phyloP scores from a whole-genome alignment of 1,284 basidiomycete species.

The Peniophora sp. region DNA sequence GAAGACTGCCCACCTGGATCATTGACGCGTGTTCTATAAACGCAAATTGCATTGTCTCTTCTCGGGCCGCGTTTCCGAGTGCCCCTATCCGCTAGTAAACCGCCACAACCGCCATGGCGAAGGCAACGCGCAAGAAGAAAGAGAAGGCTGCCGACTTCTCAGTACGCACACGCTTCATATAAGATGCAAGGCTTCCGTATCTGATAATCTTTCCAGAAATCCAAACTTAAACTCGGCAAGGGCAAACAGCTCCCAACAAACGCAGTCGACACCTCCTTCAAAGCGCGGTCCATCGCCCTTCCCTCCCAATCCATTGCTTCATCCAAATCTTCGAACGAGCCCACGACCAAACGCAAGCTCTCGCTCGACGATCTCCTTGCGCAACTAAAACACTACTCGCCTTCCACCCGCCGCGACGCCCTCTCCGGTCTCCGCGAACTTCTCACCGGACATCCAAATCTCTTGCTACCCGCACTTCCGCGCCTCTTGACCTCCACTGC shows the following conservation, averaged over 20 bases:
- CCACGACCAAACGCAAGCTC: slow-evolving; percentile 71
- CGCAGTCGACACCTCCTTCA: slow-evolving; percentile 93
- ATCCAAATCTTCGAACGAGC: slow-evolving; percentile 44
- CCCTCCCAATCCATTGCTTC: slow-evolving; percentile 73
- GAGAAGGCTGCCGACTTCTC: slow-evolving; percentile 86
- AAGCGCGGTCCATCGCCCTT: slow-evolving; percentile 85
- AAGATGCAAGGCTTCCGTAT: background rate
- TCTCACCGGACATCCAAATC: slow-evolving; percentile 53
- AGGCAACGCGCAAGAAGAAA: slow-evolving; percentile 79
- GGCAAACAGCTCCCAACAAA: slow-evolving; percentile 81
- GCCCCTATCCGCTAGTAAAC: no score
- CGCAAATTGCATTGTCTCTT: no score
- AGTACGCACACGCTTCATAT: slow-evolving; percentile 31
- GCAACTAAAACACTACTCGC: slow-evolving; percentile 81
- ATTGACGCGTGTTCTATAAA: no score
- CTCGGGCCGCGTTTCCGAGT: no score
- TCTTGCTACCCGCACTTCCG: slow-evolving; percentile 25
- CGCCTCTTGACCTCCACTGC: background rate
- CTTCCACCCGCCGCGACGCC: slow-evolving; percentile 73
- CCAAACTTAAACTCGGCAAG: slow-evolving; percentile 93
- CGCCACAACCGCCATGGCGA: slow-evolving; percentile 59
- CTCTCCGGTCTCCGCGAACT: slow-evolving; percentile 80
- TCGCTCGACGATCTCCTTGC: slow-evolving; percentile 74
- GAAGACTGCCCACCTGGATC: no score
- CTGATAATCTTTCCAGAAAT: slow-evolving; percentile 58